Conservation (phyloP, 225 moss, liverwort and hornwort genomes). For the Thuidium tamariscinum region DNA sequence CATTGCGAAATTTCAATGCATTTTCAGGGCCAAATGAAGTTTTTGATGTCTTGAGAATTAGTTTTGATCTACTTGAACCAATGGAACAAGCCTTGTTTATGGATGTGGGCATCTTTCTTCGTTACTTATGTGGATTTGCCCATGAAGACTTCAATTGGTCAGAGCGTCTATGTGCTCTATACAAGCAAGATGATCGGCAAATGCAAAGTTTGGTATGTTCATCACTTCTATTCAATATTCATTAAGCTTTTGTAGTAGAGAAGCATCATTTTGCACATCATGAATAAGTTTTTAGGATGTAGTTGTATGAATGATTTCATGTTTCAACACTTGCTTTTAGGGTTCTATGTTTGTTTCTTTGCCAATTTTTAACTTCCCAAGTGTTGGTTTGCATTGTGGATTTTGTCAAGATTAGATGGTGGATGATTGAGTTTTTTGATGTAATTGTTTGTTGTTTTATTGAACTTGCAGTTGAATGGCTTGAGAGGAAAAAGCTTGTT, state of each 20-base stretch:
- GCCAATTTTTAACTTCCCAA: accelerated
- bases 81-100: not conserved
- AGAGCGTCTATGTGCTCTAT: not conserved
- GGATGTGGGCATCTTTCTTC: not conserved
- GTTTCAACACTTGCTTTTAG: not conserved
- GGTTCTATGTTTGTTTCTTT: too few species aligned
- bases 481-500: not conserved
- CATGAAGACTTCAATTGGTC: too few species aligned
- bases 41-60: not conserved
- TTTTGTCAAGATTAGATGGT: accelerated
- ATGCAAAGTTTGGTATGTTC: not conserved
- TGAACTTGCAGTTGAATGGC: not conserved
- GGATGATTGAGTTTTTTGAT: too few species aligned
- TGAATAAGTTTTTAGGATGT: too few species aligned
- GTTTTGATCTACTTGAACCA: not conserved
- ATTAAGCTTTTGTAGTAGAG: not conserved
- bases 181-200: not conserved
- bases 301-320: accelerated
- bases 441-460: not conserved
- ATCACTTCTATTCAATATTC: accelerated
- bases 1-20: accelerated
- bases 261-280: accelerated
- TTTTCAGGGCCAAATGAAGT: not conserved
- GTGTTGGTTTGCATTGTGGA: accelerated
- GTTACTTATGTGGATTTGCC: too few species aligned